Evolutionary conservation across 1,139 yeast species (phyloP), one percentile per base, ranked within the genome.

Genomic region (Saccharomycopsis hybrid): DNA sequence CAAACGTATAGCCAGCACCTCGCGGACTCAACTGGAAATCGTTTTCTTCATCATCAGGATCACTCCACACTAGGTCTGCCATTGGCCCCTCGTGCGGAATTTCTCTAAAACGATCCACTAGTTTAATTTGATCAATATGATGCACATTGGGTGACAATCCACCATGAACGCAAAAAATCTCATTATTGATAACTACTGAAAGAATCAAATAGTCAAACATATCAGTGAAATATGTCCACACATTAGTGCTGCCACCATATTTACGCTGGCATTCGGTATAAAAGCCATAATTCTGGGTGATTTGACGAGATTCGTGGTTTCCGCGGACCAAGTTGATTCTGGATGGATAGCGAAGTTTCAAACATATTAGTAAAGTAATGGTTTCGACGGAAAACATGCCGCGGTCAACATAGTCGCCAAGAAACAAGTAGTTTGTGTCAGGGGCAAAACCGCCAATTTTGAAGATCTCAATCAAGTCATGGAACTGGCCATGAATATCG

Each of bases 11-110:
- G 5, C 98, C 98, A 5, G 98, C 99, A 40, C 99, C 99, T 62
- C 98, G 70, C 2, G 98, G 96, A 13, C 94, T 83, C 36, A 92
- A 76, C 56, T 89, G 83, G 65, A 92, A 94, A 61, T 89, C 94
- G 52, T 82, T 72, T 50, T 85, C 76, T 54, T 83, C 86, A 37
- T 87, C 89, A 63, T 94, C 98, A 0, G 99, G 98, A 61, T 92
- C 99, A 9, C 95, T 85, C 99, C 99, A 92, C 18, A 92, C 97
- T 52, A 92, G 71, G 65, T 92, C 99, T 0, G 98, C 97, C 97
- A 92, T 94, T 32, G 96, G 95, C 0, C 98, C 98, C 64, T 92
- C 98, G 60, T 94, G 98, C 0, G 99, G 98, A 30, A 92, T 89
- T 63, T 94, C 98, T 57, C 80, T 78, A 65, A 89, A 90, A 56